Evolutionary conservation across 2,329 filamentous ascomycete genomes (phyloP), one percentile per base, ranked within the genome.

Genomic region (Fusarium burgessii): DNA sequence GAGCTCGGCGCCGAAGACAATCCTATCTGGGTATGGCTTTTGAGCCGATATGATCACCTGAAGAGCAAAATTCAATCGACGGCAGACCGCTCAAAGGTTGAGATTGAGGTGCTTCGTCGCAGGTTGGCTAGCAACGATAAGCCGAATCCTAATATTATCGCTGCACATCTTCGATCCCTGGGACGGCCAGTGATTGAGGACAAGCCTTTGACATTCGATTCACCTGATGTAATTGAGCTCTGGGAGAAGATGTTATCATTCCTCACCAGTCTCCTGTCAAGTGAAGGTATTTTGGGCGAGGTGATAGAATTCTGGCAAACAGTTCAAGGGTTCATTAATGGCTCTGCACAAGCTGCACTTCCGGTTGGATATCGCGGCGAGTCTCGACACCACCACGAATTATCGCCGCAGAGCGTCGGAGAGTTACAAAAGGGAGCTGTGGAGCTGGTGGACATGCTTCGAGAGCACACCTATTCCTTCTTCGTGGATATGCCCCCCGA

Each of bases 1-100:
- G 95, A 99, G 80, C 85, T 99, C 23, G 97, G 96, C 10, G 94
- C 97, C 5, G 92, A 97, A 13, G 94, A 98, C 65, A 99, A 97
- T 75, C 96, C 96, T 3, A 97, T 99, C 68, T 97, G 93, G 93
- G 88, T 97, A 14, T 99, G 96, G 95, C 89, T 99, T 29, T 84
- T 95, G 59, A 97, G 94, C 77, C 91, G 93, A 47, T 97, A 95
- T 77, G 93, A 97, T 71, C 91, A 95, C 77, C 86, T 99, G 60
- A 98, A 96, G 80, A 90, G 90, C 71, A 97, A 93, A 78, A 95
- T 98, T 57, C 89, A 90, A 43, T 85, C 88, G 1, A 92, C 91
- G 17, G 93, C 94, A 56, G 94, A 98, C 70, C 90, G 94, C n/a
- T 91, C 92, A 56, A 93, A 92, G 78, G 90, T 97, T 20, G 95